Base-by-base conservation (phyloP, 2,329 filamentous ascomycete species). In the Colletotrichum cordylinicola region DNA sequence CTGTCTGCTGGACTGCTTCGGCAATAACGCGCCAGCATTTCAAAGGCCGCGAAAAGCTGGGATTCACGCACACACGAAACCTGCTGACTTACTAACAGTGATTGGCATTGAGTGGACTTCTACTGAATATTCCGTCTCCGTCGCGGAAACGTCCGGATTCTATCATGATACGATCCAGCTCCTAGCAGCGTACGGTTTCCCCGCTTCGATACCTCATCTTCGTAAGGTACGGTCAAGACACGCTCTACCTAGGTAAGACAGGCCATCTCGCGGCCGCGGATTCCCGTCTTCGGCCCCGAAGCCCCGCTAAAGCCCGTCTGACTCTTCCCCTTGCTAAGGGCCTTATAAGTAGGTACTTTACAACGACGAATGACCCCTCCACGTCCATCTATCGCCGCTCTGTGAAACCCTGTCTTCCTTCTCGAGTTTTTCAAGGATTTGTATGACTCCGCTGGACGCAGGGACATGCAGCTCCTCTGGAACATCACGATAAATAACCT, bases 401-500 rank as follows among this genome's bases (percentile, higher is more conserved):
- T 83, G 81, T 18, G 82, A 79, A 6, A 94, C 94, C 81, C 89
- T 94, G 3, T 93, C 94, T 80, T 98, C 97, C 15, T 85, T 86
- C 82, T 92, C 87, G 78, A 99, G 86, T 87, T 98, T 98, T 73
- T 88, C 85, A 78, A 99, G 84, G 70, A 98, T 94, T 86, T 96
- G 94, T 77, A 93, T 77, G 8, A 98, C 88, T 2, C 96, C 96
- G 55, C 90, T 89, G 77, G 94, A 92, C 0, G 97, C 97, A 10
- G 96, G 93, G 13, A 89, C 82, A 84, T 96, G 94, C 78, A 98
- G 87, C 80, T 89, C 91, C 82, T 94, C 92, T 0, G 94, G 93
- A 27, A 98, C 93, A 80, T 95, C 93, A 69, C 89, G 90, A 83
- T 99, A 99, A 39, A 99, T 95, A 37, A 94, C 87, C 84, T 94